Percentiles rank a stretch among this genome's conserved stretches.
phyloP scores from a whole-genome alignment of 352 stramenopile genomes.

The Saprolegnia diclina region DNA sequence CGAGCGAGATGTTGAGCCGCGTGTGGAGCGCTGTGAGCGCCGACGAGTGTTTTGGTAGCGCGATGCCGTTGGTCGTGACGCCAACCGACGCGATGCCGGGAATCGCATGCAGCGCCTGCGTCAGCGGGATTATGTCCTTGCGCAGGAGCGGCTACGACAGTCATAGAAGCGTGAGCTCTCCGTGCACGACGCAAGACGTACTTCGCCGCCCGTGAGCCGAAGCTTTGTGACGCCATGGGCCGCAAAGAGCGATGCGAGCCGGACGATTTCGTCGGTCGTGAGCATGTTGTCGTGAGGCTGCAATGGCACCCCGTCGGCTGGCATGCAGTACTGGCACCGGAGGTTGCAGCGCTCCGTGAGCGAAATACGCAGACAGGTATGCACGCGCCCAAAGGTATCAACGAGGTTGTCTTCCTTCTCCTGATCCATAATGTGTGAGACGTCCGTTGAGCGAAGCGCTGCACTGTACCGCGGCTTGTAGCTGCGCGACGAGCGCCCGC shows the following conservation, averaged over 20 bases:
- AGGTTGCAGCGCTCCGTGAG: slow-evolving; percentile 96
- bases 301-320: slow-evolving; percentile 87
- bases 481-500: not conserved
- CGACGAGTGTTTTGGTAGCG: slow-evolving; percentile 77
- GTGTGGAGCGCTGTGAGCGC: slow-evolving; percentile 78
- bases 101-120: slow-evolving; percentile 49
- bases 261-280: slow-evolving; percentile 88
- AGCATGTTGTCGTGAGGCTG: slow-evolving; percentile 76
- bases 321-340: slow-evolving; percentile 97
- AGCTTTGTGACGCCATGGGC: slow-evolving; percentile 88
- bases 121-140: slow-evolving; percentile 48
- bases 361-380: slow-evolving; percentile 95
- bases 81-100: slow-evolving; percentile 77
- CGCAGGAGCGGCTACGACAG: slow-evolving; percentile 42
- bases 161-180: slow-evolving; percentile 25
- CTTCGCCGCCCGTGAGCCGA: slow-evolving; percentile 93
- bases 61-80: slow-evolving; percentile 96
- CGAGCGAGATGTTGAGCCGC: slow-evolving; percentile 93
- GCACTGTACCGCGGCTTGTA: not conserved
- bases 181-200: slow-evolving; percentile 45
- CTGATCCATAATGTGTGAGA: not conserved
- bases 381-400: slow-evolving; percentile 85
- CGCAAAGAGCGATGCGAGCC: slow-evolving; percentile 85
- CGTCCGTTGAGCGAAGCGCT: not conserved
- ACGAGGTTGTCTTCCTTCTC: slow-evolving; percentile 34